Percentiles rank a stretch among this genome's conserved stretches.
Conservation (phyloP, 768 basidiomycete genomes). For the Lyophyllum atratum region DNA sequence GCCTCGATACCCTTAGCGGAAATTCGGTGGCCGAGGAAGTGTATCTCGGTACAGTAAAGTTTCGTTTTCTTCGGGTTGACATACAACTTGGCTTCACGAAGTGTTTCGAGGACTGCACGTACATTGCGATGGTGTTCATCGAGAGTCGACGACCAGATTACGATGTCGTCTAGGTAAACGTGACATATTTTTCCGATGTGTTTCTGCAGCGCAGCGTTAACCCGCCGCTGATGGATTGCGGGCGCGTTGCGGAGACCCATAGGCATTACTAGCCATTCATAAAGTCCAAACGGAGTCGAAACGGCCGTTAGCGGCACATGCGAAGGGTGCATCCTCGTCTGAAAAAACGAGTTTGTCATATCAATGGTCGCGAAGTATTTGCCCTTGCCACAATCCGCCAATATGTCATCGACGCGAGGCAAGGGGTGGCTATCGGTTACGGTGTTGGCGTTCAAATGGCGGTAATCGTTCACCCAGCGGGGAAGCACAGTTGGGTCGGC, state of each 20-base stretch:
- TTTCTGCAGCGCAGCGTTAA: constrained; percentile 1
- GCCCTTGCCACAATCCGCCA: too few species aligned
- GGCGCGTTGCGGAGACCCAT: not conserved
- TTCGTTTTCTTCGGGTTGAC: too few species aligned
- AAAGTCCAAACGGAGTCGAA: not conserved
- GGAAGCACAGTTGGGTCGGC: not conserved
- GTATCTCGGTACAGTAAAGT: too few species aligned
- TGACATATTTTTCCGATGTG: constrained; percentile 17
- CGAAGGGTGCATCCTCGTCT: too few species aligned
- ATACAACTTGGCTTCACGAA: too few species aligned
- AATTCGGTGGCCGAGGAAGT: too few species aligned
- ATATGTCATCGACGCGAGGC: too few species aligned
- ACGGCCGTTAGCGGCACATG: not conserved
- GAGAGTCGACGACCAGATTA: constrained; percentile 23
- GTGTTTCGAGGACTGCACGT: too few species aligned
- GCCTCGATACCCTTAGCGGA: too few species aligned
- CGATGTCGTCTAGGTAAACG: constrained; percentile 28
- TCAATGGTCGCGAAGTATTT: too few species aligned
- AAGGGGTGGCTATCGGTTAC: not conserved
- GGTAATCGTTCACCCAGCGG: not conserved
- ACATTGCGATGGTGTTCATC: constrained; percentile 18
- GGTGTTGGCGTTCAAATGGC: not conserved
- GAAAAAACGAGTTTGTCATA: too few species aligned
- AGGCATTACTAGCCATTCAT: constrained; percentile 1
- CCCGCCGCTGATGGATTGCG: not conserved